These are phyloP conservation scores for Pseudogymnoascus sp. DNA, from an alignment of 2,329 filamentous ascomycete genomes.

Conservation along the genomic window DNA sequence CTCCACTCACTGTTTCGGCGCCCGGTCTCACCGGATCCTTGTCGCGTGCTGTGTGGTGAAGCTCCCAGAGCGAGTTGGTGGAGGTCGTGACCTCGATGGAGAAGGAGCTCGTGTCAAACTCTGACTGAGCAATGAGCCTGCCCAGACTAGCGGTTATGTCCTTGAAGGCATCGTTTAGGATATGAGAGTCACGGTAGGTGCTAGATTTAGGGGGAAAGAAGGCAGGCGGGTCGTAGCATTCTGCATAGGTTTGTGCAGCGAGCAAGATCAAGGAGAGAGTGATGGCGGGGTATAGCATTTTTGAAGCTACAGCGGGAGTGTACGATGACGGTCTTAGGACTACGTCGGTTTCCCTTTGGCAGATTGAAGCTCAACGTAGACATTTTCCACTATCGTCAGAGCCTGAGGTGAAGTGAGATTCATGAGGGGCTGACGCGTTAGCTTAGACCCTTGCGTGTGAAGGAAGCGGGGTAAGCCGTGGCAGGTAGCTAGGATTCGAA, in stretches of 20 bases:
- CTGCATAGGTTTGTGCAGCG: not conserved
- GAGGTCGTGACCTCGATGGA: slow-evolving; percentile 9
- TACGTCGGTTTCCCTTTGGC: not conserved
- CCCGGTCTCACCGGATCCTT: not conserved
- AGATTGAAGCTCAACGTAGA: not conserved
- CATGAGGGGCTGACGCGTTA: not conserved
- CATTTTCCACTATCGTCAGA: not conserved
- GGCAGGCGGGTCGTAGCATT: slow-evolving; percentile 9
- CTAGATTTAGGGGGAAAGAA: not conserved
- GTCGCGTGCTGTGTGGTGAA: slow-evolving; percentile 10
- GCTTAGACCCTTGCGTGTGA: not conserved
- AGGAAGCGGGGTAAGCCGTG: not conserved
- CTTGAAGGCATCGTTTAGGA: not conserved
- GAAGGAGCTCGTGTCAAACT: not conserved
- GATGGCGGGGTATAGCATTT: not conserved
- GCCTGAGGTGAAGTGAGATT: not conserved
- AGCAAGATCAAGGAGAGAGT: not conserved
- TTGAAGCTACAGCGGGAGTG: not conserved
- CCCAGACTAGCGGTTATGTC: not conserved
- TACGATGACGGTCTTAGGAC: not conserved
- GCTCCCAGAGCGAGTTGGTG: not conserved
- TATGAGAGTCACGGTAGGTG: not conserved
- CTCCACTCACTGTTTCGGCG: not conserved
- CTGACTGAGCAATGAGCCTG: not conserved
- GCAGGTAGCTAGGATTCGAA: not conserved